phyloP scores from a whole-genome alignment of 1,284 basidiomycete species.

The Trichosporon sp. region DNA sequence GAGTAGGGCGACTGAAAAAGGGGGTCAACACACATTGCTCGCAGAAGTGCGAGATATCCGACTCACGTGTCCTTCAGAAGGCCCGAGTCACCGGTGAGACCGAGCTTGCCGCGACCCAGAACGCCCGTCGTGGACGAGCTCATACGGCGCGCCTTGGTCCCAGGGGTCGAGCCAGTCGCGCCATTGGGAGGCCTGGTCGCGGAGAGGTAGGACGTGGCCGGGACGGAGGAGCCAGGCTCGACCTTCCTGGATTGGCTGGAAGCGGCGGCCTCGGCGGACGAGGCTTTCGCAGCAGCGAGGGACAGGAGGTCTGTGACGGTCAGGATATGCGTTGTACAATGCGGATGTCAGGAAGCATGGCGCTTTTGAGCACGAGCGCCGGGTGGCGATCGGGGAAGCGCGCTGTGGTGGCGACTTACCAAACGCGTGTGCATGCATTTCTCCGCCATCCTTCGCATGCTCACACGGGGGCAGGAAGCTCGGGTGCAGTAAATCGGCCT shows the following conservation, averaged over 20 bases:
- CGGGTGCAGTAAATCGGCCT: conserved; percentile 47
- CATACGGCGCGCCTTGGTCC: conserved; percentile 44
- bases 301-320: conserved; percentile 45
- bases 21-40: background rate
- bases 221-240: conserved; percentile 43
- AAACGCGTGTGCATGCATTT: conserved; percentile 54
- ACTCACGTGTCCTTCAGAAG: conserved; percentile 43
- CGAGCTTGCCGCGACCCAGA: conserved; percentile 51
- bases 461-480: conserved; percentile 52
- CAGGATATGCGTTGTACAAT: conserved; percentile 1
- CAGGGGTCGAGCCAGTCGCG: conserved; percentile 17
- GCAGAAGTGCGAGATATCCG: background rate
- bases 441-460: conserved; percentile 45
- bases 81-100: conserved; percentile 43
- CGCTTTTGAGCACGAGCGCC: conserved; percentile 7
- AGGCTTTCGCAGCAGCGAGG: conserved; percentile 33
- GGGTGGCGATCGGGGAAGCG: conserved; percentile 14
- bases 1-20: conserved; percentile 32
- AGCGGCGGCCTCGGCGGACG: conserved; percentile 17
- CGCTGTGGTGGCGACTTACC: conserved; percentile 39
- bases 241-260: conserved; percentile 18
- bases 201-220: conserved; percentile 44
- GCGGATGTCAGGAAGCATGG: conserved; percentile 1
- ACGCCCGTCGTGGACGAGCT: conserved; percentile 54
- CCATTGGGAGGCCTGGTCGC: conserved; percentile 41